These are phyloP conservation scores for Scorias spongiosa DNA, from an alignment of 2,329 filamentous ascomycete genomes.

Conservation along the genomic window DNA sequence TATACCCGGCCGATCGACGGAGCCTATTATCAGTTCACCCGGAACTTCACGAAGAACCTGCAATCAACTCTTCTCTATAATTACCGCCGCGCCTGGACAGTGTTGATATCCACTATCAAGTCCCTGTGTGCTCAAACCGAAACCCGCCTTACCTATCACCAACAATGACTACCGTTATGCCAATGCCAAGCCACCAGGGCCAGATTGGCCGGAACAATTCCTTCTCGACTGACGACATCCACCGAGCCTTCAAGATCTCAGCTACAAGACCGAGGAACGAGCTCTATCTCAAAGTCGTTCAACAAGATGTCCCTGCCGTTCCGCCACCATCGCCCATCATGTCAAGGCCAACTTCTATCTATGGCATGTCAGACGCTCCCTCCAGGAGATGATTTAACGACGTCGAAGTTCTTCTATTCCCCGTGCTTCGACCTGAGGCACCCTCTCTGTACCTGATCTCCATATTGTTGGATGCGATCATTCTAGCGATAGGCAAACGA, in stretches of 20 bases:
- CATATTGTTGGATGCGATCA: too few species aligned
- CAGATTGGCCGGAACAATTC: constrained; percentile 21
- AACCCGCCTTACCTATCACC: neutral
- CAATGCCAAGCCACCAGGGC: constrained; percentile 9
- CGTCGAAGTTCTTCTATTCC: too few species aligned
- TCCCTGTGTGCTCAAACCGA: too few species aligned
- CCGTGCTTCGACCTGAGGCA: too few species aligned
- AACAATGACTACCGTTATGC: constrained; percentile 21
- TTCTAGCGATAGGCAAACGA: too few species aligned
- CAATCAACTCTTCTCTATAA: too few species aligned
- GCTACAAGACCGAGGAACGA: constrained; percentile 17
- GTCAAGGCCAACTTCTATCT: neutral
- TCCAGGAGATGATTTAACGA: neutral
- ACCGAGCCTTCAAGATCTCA: constrained; percentile 19
- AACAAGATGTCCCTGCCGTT: constrained; percentile 13
- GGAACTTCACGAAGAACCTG: too few species aligned
- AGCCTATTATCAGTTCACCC: too few species aligned
- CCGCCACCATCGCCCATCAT: constrained; percentile 17
- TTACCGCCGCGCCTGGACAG: too few species aligned
- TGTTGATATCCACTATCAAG: too few species aligned
- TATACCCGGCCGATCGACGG: too few species aligned
- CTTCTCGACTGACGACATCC: constrained; percentile 20
- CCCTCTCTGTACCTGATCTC: too few species aligned
- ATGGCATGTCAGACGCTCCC: neutral
- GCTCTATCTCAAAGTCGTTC: constrained; percentile 14